Evolutionary conservation across 768 basidiomycete genomes (phyloP).

Genomic region (Calocybe indica): DNA sequence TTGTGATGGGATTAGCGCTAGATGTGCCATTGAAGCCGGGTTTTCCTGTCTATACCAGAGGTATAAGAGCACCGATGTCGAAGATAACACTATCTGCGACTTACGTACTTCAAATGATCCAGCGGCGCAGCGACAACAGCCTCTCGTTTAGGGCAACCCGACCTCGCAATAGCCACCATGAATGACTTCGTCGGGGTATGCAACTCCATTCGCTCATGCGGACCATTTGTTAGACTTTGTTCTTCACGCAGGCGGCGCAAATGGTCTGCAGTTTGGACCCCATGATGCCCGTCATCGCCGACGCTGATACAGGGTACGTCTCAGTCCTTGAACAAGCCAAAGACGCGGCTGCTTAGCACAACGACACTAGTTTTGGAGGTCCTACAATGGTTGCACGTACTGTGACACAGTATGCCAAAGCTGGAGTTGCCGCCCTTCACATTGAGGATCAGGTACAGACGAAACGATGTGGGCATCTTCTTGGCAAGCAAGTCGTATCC

Average conservation of each 20-base stretch:
- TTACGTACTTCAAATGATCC: neutral
- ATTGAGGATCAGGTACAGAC: slow-evolving; percentile 84
- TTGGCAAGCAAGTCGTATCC: slow-evolving; percentile 79
- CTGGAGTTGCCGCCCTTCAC: slow-evolving; percentile 70
- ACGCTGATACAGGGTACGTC: slow-evolving; percentile 70
- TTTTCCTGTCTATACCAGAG: slow-evolving; percentile 77
- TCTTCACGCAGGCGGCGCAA: slow-evolving; percentile 42
- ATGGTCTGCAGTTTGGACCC: slow-evolving; percentile 68
- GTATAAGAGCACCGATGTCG: slow-evolving; percentile 19
- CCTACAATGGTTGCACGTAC: slow-evolving; percentile 73
- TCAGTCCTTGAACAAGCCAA: neutral
- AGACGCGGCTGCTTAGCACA: neutral
- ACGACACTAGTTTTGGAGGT: slow-evolving; percentile 49
- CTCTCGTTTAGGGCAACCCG: slow-evolving; percentile 72
- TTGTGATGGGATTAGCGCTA: slow-evolving; percentile 75
- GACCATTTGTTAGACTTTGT: too few species aligned
- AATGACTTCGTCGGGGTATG: slow-evolving; percentile 67
- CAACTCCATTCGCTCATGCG: neutral
- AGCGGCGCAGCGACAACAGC: slow-evolving; percentile 79
- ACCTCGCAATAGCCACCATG: slow-evolving; percentile 71
- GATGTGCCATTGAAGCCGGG: slow-evolving; percentile 75
- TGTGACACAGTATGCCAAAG: slow-evolving; percentile 60
- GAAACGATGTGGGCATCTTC: slow-evolving; percentile 73
- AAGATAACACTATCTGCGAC: neutral
- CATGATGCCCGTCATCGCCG: slow-evolving; percentile 66